These are phyloP conservation scores for Suillus subalutaceus DNA, from an alignment of 768 basidiomycete species.

Conservation along the genomic window DNA sequence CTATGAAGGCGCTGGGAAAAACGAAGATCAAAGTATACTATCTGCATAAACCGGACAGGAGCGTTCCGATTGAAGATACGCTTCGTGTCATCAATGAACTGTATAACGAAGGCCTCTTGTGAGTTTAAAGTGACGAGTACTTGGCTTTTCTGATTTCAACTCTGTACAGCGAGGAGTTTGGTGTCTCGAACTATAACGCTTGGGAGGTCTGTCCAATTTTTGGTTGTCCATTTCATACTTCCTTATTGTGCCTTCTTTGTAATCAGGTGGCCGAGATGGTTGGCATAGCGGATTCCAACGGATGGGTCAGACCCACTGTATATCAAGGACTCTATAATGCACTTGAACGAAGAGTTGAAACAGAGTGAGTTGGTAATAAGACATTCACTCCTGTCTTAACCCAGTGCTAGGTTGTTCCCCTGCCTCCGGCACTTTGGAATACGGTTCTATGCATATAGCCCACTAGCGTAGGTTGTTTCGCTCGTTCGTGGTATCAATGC, in stretches of 20 bases:
- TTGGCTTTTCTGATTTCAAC: slow-evolving; percentile 4
- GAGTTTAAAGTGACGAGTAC: slow-evolving; percentile 19
- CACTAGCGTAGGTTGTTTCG: slow-evolving; percentile 19
- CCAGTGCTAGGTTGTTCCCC: slow-evolving; percentile 33
- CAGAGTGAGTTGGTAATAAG: slow-evolving; percentile 24
- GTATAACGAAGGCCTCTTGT: slow-evolving; percentile 54
- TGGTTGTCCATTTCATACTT: neutral
- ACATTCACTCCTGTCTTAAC: neutral
- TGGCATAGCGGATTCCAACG: slow-evolving; percentile 42
- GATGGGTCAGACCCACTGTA: slow-evolving; percentile 50
- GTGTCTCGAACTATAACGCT: slow-evolving; percentile 20
- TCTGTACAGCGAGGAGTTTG: slow-evolving; percentile 18
- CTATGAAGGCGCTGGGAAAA: slow-evolving; percentile 15
- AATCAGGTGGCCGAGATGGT: slow-evolving; percentile 46
- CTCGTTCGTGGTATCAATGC: neutral
- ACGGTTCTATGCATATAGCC: slow-evolving; percentile 39
- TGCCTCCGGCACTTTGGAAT: slow-evolving; percentile 45
- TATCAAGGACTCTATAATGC: slow-evolving; percentile 55
- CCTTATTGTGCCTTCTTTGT: neutral
- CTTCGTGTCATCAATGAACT: slow-evolving; percentile 49
- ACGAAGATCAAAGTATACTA: slow-evolving; percentile 26
- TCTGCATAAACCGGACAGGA: slow-evolving; percentile 48
- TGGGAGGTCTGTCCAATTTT: slow-evolving; percentile 32
- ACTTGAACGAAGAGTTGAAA: slow-evolving; percentile 45
- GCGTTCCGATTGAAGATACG: slow-evolving; percentile 49